Percentiles rank a stretch among this genome's conserved stretches.
These are phyloP conservation scores for Boletellus ananiceps DNA, from an alignment of 768 basidiomycete genomes.

Conservation along the genomic window DNA sequence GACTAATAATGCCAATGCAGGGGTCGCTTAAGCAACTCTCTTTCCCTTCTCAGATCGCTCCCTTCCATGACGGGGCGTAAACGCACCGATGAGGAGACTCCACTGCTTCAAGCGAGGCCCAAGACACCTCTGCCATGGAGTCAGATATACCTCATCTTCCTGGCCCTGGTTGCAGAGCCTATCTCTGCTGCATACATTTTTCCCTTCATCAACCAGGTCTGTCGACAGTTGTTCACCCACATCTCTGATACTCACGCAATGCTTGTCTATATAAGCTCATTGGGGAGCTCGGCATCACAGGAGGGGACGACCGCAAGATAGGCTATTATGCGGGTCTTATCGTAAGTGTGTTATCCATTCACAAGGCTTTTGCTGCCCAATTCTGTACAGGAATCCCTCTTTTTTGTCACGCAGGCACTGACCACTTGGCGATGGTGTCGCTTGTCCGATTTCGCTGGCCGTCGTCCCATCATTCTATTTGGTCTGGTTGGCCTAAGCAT, in stretches of 20 bases:
- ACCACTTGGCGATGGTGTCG: constrained; percentile 64
- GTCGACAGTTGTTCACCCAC: not conserved
- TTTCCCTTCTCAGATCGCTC: not conserved
- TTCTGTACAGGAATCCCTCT: constrained; percentile 50
- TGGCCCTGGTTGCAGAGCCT: constrained; percentile 54
- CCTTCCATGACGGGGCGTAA: constrained; percentile 29
- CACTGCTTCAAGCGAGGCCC: constrained; percentile 35
- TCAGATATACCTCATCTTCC: constrained; percentile 45
- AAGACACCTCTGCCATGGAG: constrained; percentile 48
- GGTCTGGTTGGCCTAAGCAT: constrained; percentile 48
- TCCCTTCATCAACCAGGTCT: constrained; percentile 58
- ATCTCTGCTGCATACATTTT: constrained; percentile 53
- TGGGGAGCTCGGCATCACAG: constrained; percentile 57
- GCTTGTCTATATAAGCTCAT: constrained; percentile 41
- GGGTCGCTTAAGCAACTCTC: no score
- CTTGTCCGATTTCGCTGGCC: constrained; percentile 53
- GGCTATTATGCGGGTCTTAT: constrained; percentile 64
- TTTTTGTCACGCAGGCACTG: constrained; percentile 53
- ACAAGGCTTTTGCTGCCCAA: not conserved
- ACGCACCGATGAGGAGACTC: constrained; percentile 40
- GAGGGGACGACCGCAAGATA: constrained; percentile 58
- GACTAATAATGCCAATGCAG: no score
- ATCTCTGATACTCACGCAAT: not conserved
- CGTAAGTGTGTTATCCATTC: constrained; percentile 34
- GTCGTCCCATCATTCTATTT: constrained; percentile 54